Evolutionary conservation across 805 yeast species (phyloP).

Genomic region (Cyberlindnera subsufficiens): DNA sequence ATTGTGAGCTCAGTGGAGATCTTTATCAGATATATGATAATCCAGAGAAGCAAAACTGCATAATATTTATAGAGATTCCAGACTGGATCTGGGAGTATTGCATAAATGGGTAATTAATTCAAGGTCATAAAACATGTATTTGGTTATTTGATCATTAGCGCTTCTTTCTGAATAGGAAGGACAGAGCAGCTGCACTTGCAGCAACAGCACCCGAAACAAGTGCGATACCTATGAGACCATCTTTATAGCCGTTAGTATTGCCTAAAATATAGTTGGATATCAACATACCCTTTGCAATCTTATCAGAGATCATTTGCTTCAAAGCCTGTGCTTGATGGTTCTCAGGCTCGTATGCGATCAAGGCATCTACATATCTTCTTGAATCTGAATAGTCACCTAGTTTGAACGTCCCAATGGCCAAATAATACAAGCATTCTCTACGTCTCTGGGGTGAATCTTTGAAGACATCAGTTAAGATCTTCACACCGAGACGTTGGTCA

Average conservation of each 20-base stretch:
- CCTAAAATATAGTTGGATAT: no score
- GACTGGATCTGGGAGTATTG: no score
- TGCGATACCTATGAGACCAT: conserved; percentile 86
- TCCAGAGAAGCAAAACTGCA: conserved; percentile 16
- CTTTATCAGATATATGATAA: conserved; percentile 48
- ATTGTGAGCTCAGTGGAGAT: conserved; percentile 73
- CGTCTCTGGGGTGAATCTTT: conserved; percentile 77
- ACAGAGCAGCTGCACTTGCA: conserved; percentile 62
- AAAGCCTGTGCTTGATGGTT: conserved; percentile 71
- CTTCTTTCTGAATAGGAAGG: conserved; percentile 33
- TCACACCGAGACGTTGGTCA: conserved; percentile 77
- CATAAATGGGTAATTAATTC: no score
- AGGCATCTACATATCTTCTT: conserved; percentile 74
- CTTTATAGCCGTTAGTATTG: conserved; percentile 24
- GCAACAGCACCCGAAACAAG: conserved; percentile 84
- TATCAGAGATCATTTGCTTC: conserved; percentile 74
- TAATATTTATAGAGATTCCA: neutral
- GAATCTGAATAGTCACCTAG: conserved; percentile 84
- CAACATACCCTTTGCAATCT: conserved; percentile 47
- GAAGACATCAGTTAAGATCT: conserved; percentile 61
- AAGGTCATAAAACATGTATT: no score
- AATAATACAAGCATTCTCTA: conserved; percentile 83
- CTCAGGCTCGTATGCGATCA: conserved; percentile 76
- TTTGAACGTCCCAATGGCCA: conserved; percentile 83
- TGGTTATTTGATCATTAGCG: conserved; percentile 13